Conservation (phyloP, 148 eudicot genomes). For the Chenopodium berlandieri region DNA sequence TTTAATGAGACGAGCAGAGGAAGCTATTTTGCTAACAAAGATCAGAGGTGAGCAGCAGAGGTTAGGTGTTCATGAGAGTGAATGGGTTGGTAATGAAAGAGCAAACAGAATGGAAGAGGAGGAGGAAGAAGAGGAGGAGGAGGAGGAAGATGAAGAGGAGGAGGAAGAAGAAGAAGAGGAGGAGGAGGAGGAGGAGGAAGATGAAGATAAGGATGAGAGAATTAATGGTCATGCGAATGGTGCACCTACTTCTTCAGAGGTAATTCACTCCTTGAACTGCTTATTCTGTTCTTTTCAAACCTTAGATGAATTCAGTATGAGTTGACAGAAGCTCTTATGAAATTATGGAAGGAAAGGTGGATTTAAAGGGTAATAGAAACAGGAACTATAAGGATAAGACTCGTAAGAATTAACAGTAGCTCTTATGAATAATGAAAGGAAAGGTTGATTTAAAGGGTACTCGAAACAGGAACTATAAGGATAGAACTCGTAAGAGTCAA, state of each 20-base stretch:
- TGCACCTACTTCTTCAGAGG: slow-evolving; percentile 37
- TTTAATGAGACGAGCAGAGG: slow-evolving; percentile 83
- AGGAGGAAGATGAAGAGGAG: slow-evolving; percentile 43
- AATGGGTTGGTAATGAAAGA: slow-evolving; percentile 82
- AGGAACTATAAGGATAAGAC: no score
- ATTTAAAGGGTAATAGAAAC: neutral
- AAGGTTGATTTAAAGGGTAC: no score
- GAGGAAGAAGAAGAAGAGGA: slow-evolving; percentile 35
- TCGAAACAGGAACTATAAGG: neutral
- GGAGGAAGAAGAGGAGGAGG: slow-evolving; percentile 49
- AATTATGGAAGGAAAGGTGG: neutral
- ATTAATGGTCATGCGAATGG: slow-evolving; percentile 28
- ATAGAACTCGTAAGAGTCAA: neutral
- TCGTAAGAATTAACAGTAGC: neutral
- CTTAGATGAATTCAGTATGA: neutral
- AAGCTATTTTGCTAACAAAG: slow-evolving; percentile 75
- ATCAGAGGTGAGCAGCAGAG: slow-evolving; percentile 91
- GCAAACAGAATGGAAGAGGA: slow-evolving; percentile 33
- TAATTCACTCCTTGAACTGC: slow-evolving; percentile 17
- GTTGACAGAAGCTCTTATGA: neutral
- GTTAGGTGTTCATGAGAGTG: slow-evolving; percentile 81
- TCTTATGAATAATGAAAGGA: neutral
- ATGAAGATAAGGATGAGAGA: slow-evolving; percentile 30
- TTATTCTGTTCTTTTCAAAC: neutral
- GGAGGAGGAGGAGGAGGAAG: slow-evolving; percentile 31